phyloP scores from a whole-genome alignment of 805 yeast genomes.

The Wickerhamiella shivajii region DNA sequence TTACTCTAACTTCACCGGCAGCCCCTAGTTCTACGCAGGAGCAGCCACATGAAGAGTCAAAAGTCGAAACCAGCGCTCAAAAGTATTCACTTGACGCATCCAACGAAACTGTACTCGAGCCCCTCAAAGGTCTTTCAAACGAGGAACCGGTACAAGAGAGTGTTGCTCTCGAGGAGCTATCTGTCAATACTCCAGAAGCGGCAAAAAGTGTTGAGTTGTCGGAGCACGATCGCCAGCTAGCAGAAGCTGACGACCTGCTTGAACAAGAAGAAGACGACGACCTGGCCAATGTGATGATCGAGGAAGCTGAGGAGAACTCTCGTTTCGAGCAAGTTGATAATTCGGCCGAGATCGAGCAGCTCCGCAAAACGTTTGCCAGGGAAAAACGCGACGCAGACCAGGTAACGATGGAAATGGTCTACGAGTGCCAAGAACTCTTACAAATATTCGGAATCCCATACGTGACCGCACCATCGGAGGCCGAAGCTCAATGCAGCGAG shows the following conservation, averaged over 20 bases:
- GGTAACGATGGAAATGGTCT: constrained; percentile 72
- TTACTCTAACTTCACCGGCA: too few relatives aligned
- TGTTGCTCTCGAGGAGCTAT: too few relatives aligned
- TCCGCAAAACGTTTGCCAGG: constrained; percentile 48
- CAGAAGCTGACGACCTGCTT: constrained; percentile 22
- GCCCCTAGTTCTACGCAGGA: too few relatives aligned
- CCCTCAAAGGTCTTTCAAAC: too few relatives aligned
- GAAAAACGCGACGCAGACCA: constrained; percentile 83
- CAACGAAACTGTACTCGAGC: too few relatives aligned
- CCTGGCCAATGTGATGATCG: constrained; percentile 42
- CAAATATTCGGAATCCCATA: constrained; percentile 87
- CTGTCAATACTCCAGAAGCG: too few relatives aligned
- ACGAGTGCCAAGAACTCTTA: constrained; percentile 79
- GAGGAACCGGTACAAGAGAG: too few relatives aligned
- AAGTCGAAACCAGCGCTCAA: too few relatives aligned
- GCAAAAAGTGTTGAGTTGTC: too few relatives aligned
- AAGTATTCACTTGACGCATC: too few relatives aligned
- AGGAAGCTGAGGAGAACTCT: constrained; percentile 62
- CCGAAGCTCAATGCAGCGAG: constrained; percentile 96
- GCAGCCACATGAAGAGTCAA: too few relatives aligned
- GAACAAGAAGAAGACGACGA: constrained; percentile 60
- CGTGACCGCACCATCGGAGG: constrained; percentile 95
- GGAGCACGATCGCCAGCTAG: constrained; percentile 14
- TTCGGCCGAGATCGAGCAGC: constrained; percentile 23
- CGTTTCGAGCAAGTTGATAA: constrained; percentile 32